phyloP scores from a whole-genome alignment of 495 filamentous ascomycete species.

The Penicillium turbatum region DNA sequence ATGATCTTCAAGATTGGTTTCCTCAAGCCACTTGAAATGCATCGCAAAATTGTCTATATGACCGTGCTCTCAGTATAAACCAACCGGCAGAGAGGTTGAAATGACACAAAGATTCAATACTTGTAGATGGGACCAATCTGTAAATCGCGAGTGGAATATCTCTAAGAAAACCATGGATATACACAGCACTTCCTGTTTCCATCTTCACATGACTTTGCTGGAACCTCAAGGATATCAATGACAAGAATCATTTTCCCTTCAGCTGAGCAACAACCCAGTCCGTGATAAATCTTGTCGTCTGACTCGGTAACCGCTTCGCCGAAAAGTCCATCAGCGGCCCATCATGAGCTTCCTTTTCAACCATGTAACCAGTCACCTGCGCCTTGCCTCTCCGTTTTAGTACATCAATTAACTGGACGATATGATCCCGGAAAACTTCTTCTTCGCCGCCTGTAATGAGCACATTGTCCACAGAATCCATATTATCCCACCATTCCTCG shows the following conservation, averaged over 20 bases:
- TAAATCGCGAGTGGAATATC: too few relatives aligned
- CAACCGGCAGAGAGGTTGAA: too few relatives aligned
- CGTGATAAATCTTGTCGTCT: slow-evolving; percentile 4
- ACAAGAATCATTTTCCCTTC: too few relatives aligned
- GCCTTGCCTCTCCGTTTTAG: slow-evolving; percentile 10
- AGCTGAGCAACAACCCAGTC: not conserved
- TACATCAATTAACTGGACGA: slow-evolving; percentile 11
- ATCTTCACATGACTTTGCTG: too few relatives aligned
- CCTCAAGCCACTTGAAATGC: not conserved
- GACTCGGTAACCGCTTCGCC: slow-evolving; percentile 9
- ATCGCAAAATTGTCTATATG: too few relatives aligned
- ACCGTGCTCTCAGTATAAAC: too few relatives aligned
- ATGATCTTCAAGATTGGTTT: not conserved
- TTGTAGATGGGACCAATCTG: too few relatives aligned
- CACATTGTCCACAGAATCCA: slow-evolving; percentile 16
- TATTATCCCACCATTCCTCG: slow-evolving; percentile 19
- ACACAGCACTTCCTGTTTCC: too few relatives aligned
- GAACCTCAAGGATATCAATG: too few relatives aligned
- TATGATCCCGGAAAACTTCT: slow-evolving; percentile 25
- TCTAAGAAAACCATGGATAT: too few relatives aligned
- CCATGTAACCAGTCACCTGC: slow-evolving; percentile 9
- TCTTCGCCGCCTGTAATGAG: slow-evolving; percentile 20
- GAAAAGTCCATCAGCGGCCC: slow-evolving; percentile 25
- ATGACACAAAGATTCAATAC: too few relatives aligned
- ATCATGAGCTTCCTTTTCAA: slow-evolving; percentile 22